Percentiles rank a stretch among this genome's conserved stretches.
phyloP scores from a whole-genome alignment of 192 early-diverging fungal genomes.

The Mycoemilia scoparia region DNA sequence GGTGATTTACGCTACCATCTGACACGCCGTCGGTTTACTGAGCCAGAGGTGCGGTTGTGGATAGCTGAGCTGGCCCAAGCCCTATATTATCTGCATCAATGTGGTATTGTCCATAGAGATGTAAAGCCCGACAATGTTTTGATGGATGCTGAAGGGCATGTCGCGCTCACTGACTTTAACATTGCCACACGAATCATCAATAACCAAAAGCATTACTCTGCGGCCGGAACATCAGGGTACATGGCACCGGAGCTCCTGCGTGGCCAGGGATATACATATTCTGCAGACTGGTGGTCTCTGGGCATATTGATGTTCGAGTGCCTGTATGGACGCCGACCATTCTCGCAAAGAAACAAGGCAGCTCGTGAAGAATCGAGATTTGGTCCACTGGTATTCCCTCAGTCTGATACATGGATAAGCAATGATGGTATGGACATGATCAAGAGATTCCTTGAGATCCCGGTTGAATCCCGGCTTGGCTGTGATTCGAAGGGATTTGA shows the following conservation, averaged over 20 bases:
- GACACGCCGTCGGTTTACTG: slow-evolving; percentile 39
- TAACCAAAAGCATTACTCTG: slow-evolving; percentile 38
- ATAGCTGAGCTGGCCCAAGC: slow-evolving; percentile 77
- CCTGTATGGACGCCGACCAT: slow-evolving; percentile 59
- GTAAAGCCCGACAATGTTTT: slow-evolving; percentile 89
- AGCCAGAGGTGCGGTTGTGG: slow-evolving; percentile 65
- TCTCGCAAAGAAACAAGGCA: slow-evolving; percentile 41
- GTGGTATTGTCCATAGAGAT: slow-evolving; percentile 78
- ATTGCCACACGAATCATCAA: slow-evolving; percentile 66
- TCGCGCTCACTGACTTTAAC: slow-evolving; percentile 89
- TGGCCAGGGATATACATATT: slow-evolving; percentile 51
- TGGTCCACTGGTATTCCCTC: slow-evolving; percentile 44
- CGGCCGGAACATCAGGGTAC: slow-evolving; percentile 79
- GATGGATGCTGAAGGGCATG: slow-evolving; percentile 62
- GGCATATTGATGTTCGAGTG: slow-evolving; percentile 84
- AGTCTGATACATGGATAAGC: slow-evolving; percentile 28
- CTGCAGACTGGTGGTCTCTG: slow-evolving; percentile 91
- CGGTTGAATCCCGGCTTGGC: slow-evolving; percentile 60
- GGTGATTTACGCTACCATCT: slow-evolving; percentile 83
- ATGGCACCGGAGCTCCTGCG: slow-evolving; percentile 70
- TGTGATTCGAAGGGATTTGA: slow-evolving; percentile 51
- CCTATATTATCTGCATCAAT: slow-evolving; percentile 58
- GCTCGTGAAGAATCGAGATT: slow-evolving; percentile 36
- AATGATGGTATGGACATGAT: slow-evolving; percentile 53
- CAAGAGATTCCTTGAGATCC: slow-evolving; percentile 54